Conservation (phyloP, 1,284 basidiomycete genomes). For the Malassezia japonica region DNA sequence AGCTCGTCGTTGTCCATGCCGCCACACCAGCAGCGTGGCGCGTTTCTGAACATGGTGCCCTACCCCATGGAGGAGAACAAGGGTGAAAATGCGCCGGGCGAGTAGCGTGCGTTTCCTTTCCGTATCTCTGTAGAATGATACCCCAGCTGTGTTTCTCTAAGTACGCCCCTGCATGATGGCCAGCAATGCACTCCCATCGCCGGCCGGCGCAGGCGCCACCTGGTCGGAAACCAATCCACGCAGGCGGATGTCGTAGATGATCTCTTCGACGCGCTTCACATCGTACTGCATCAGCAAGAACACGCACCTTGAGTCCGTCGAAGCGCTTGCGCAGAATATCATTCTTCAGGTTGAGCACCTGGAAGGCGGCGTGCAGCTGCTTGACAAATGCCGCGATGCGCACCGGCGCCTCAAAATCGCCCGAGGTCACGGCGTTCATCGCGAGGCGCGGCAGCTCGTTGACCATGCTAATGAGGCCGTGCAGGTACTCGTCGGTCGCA, state of each 20-base stretch:
- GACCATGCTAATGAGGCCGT: slow-evolving; percentile 30
- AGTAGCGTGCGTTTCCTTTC: slow-evolving; percentile 3
- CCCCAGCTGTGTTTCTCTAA: not conserved
- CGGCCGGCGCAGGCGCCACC: not conserved
- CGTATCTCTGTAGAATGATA: slow-evolving; percentile 2
- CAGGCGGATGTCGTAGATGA: slow-evolving; percentile 43
- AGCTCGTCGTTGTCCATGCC: slow-evolving; percentile 11
- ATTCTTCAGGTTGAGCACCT: slow-evolving; percentile 46
- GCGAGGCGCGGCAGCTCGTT: slow-evolving; percentile 36
- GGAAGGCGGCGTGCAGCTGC: slow-evolving; percentile 40
- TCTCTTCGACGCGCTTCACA: slow-evolving; percentile 44
- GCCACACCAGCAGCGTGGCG: not conserved
- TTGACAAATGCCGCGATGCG: slow-evolving; percentile 36
- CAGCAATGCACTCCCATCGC: not conserved
- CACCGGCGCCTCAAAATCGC: slow-evolving; percentile 35
- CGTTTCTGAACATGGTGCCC: slow-evolving; percentile 16
- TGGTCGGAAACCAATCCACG: slow-evolving; percentile 17
- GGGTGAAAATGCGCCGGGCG: not conserved
- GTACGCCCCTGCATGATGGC: not conserved
- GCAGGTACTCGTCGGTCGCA: slow-evolving; percentile 39
- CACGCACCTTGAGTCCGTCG: slow-evolving; percentile 40
- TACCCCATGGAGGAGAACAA: slow-evolving; percentile 14
- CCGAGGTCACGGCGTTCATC: slow-evolving; percentile 20
- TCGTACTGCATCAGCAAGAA: slow-evolving; percentile 29
- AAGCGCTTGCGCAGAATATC: slow-evolving; percentile 40